Evolutionary conservation across 1,139 yeast species (phyloP), one percentile per base, ranked within the genome.

Genomic region (Debaryomyces nepalensis): DNA sequence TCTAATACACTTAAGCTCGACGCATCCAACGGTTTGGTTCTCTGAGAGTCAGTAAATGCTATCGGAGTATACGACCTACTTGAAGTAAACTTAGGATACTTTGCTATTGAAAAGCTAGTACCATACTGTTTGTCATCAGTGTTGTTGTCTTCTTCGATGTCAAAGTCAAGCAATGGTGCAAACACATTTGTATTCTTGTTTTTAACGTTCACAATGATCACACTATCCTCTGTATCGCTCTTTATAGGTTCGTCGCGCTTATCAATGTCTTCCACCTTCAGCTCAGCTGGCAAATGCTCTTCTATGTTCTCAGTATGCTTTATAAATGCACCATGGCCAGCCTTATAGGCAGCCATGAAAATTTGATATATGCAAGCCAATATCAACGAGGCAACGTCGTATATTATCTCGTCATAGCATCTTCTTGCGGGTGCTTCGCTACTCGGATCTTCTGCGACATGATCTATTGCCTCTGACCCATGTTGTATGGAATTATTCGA

Each of bases 61-160:
- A 7, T 33, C 11, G 36, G 27, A 11, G 24, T 11, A n/a, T 32
- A 33, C 5, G 36, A 23, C 11, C 32, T 29, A 29, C 12, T 29
- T 2, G 32, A 10, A 16, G 12, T 22, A 14, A 22, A 10, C 26
- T 32, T 29, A 11, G 37, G 27, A 20, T 26, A 18, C 11, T 24
- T 37, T 12, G 41, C 34, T n/a, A 41, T 29, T 5, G 26, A 26
- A 10, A 43, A 33, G 14, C 40, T 40, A 2, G 48, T 45, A 8
- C 48, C 48, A 26, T 45, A 45, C 35, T 42, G 45, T 5, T 18
- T 30, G 3, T 12, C 16, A 9, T 12, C 32, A 10, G 15, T 36
- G 18, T n/a, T 32, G 12, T 31, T 27, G 11, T 19, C 31, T 14
- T 41, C 41, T 16, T 21, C 34, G 8, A 7, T 9, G 5, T 20